phyloP scores from a whole-genome alignment of 441 rosid species.

The Manihot esculenta region DNA sequence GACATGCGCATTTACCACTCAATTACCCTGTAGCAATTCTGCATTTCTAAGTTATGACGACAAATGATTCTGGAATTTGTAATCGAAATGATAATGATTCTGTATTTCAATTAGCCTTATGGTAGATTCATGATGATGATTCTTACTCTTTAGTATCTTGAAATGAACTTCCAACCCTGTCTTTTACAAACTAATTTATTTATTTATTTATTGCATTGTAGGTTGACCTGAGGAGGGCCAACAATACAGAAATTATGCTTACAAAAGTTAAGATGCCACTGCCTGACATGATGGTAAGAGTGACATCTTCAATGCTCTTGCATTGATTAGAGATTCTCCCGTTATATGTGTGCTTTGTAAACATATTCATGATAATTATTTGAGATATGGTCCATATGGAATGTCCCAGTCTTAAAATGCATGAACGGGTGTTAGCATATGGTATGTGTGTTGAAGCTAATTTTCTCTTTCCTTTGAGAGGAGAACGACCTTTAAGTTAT shows the following conservation, averaged over 20 bases:
- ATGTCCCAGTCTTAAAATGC: slow-evolving; percentile 4
- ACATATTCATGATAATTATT: slow-evolving; percentile 11
- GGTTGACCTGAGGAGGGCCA: slow-evolving; percentile 96
- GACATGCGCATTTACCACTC: neutral
- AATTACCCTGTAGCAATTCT: neutral
- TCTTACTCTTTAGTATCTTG: neutral
- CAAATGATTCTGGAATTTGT: neutral
- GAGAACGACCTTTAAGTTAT: neutral
- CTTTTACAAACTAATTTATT: slow-evolving; percentile 4
- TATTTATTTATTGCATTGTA: slow-evolving; percentile 34
- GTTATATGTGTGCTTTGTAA: neutral
- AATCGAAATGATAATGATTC: too few relatives aligned
- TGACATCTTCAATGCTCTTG: slow-evolving; percentile 9
- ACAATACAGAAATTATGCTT: slow-evolving; percentile 99
- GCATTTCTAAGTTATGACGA: neutral
- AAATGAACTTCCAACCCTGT: neutral
- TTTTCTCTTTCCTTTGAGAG: neutral
- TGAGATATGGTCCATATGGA: neutral
- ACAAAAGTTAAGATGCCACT: slow-evolving; percentile 99
- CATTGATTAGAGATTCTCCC: neutral
- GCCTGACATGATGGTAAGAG: slow-evolving; percentile 97
- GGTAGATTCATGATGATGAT: slow-evolving; percentile 5
- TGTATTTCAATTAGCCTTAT: neutral
- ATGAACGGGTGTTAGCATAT: neutral
- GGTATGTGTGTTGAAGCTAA: slow-evolving; percentile 7